Evolutionary conservation across 805 yeast species (phyloP).

Genomic region (Candida sphagnicola): DNA sequence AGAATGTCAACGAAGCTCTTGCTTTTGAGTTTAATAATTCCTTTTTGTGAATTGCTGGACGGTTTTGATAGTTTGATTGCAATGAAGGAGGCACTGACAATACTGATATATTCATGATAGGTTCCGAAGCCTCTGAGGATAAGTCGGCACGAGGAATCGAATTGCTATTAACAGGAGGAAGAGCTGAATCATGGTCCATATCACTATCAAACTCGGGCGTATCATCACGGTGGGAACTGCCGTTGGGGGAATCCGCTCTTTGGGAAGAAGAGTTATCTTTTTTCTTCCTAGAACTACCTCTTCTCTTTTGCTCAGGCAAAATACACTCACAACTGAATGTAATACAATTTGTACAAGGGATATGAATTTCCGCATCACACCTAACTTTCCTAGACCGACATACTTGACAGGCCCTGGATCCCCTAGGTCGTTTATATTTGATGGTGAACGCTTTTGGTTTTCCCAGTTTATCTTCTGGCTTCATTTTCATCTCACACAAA

Average conservation of each 20-base stretch:
- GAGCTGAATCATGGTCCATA: slow-evolving; percentile 6
- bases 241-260: too few species aligned
- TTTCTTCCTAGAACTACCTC: slow-evolving; percentile 18
- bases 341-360: slow-evolving; percentile 54
- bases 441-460: slow-evolving; percentile 44
- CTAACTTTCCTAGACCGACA: slow-evolving; percentile 78
- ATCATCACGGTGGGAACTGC: background rate
- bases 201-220: slow-evolving; percentile 4
- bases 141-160: too few species aligned
- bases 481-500: slow-evolving; percentile 3
- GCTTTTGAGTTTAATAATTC: slow-evolving; percentile 24
- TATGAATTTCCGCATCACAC: slow-evolving; percentile 61
- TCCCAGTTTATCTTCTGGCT: slow-evolving; percentile 14
- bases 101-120: slow-evolving; percentile 39
- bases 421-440: slow-evolving; percentile 53
- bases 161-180: background rate
- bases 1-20: slow-evolving; percentile 39
- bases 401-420: slow-evolving; percentile 71
- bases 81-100: slow-evolving; percentile 41
- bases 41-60: slow-evolving; percentile 35
- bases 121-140: slow-evolving; percentile 29
- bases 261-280: background rate
- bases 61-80: slow-evolving; percentile 35
- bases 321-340: slow-evolving; percentile 70
- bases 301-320: slow-evolving; percentile 57